Percentiles rank a stretch among this genome's conserved stretches.
Evolutionary conservation across 2,329 filamentous ascomycete genomes (phyloP).

Genomic region (Coniochaeta ligniaria): DNA sequence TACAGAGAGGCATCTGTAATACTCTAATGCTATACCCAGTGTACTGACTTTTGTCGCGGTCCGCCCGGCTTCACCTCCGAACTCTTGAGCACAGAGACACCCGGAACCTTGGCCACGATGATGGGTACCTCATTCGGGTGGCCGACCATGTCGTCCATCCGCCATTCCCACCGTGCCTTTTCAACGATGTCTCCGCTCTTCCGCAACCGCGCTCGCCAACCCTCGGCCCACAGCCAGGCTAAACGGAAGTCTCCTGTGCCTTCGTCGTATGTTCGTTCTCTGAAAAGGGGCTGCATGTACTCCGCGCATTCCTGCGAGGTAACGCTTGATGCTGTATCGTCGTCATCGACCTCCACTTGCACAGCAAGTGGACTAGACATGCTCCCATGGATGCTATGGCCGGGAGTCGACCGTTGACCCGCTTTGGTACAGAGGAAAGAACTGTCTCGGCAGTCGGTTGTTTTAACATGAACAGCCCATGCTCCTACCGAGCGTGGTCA

Average conservation of each 20-base stretch:
- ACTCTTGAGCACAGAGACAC: slow-evolving; percentile 7
- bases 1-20: background rate
- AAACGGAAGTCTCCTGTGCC: slow-evolving; percentile 20
- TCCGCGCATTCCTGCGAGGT: background rate
- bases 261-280: slow-evolving; percentile 7
- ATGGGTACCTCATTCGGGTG: slow-evolving; percentile 5
- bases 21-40: slow-evolving; percentile 2
- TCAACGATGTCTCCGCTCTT: slow-evolving; percentile 25
- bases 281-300: background rate
- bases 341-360: slow-evolving; percentile 6
- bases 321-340: slow-evolving; percentile 5
- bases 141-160: slow-evolving; percentile 11
- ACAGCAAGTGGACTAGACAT: slow-evolving; percentile 5
- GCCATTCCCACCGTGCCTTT: slow-evolving; percentile 23
- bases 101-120: slow-evolving; percentile 8
- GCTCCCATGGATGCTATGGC: background rate
- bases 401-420: background rate
- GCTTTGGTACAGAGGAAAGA: too few species aligned
- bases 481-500: slow-evolving; percentile 31
- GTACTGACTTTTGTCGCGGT: slow-evolving; percentile 6
- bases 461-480: slow-evolving; percentile 2
- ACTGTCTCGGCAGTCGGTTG: background rate
- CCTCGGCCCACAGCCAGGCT: slow-evolving; percentile 29
- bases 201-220: slow-evolving; percentile 26
- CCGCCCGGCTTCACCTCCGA: background rate